phyloP scores from a whole-genome alignment of 2,329 filamentous ascomycete genomes.

The Akanthomyces lecanii region DNA sequence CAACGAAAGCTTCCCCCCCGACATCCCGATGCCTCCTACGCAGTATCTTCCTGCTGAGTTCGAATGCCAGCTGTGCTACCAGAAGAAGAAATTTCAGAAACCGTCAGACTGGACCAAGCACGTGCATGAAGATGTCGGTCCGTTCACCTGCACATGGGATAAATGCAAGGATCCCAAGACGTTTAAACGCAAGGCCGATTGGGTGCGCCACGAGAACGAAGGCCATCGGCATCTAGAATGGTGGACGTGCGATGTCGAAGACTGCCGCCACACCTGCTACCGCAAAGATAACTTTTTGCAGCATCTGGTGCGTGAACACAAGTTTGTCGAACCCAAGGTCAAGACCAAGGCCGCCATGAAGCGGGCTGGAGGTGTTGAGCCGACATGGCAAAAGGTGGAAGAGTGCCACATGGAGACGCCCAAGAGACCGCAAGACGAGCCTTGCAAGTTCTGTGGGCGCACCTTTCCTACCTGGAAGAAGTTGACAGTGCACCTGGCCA shows the following conservation, averaged over 20 bases:
- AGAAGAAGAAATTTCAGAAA: constrained; percentile 79
- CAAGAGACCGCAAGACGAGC: constrained; percentile 65
- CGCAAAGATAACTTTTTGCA: constrained; percentile 91
- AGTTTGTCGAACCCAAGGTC: constrained; percentile 73
- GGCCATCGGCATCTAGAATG: constrained; percentile 84
- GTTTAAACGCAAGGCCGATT: constrained; percentile 93
- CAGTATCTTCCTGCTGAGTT: constrained; percentile 76
- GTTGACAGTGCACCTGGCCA: constrained; percentile 85
- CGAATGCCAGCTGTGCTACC: constrained; percentile 85
- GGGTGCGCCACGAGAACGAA: constrained; percentile 92
- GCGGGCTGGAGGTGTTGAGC: constrained; percentile 53
- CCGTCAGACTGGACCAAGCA: constrained; percentile 97
- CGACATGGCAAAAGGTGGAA: constrained; percentile 74
- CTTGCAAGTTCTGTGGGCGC: constrained; percentile 83
- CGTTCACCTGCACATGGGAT: constrained; percentile 88
- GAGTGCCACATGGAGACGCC: constrained; percentile 67
- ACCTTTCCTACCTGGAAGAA: constrained; percentile 85
- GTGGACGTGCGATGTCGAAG: constrained; percentile 80
- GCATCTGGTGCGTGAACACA: constrained; percentile 88
- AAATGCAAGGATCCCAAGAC: constrained; percentile 80
- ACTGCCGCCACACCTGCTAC: constrained; percentile 78
- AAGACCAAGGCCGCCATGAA: constrained; percentile 69
- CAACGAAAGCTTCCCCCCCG: constrained; percentile 70
- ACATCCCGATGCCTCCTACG: constrained; percentile 79
- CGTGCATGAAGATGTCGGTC: constrained; percentile 88